Evolutionary conservation across 2,329 filamentous ascomycete species (phyloP).

Genomic region (Arthrobotrys musiformis): DNA sequence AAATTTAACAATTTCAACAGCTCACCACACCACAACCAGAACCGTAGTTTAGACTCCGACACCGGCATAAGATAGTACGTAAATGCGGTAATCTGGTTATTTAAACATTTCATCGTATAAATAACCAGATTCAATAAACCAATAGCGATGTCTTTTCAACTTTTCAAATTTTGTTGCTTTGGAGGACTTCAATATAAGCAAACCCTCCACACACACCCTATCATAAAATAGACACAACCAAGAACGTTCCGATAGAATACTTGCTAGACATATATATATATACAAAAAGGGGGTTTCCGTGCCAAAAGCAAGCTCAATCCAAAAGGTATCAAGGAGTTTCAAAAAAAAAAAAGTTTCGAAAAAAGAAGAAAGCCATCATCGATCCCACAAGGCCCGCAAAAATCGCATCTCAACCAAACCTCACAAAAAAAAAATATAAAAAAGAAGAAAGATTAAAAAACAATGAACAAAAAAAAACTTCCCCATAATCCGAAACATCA

Average conservation of each 20-base stretch:
- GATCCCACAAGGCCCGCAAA: neutral
- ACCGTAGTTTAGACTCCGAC: neutral
- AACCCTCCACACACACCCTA: neutral
- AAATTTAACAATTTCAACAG: neutral
- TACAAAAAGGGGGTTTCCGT: neutral
- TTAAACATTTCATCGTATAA: neutral
- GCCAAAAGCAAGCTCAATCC: conserved; percentile 1
- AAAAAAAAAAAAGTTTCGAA: conserved; percentile 7
- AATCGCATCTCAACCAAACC: neutral
- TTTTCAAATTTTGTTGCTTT: neutral
- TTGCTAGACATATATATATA: conserved; percentile 24
- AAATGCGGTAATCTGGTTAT: neutral
- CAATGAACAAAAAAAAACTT: neutral
- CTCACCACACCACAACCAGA: neutral
- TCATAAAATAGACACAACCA: neutral
- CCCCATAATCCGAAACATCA: neutral
- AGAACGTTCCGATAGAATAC: conserved; percentile 9
- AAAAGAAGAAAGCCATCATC: neutral
- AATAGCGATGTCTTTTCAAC: neutral
- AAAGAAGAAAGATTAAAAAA: neutral
- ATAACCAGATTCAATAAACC: neutral
- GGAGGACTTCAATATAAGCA: no score
- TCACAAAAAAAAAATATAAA: neutral
- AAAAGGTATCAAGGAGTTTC: conserved; percentile 13
- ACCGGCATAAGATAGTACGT: neutral